Evolutionary conservation across 352 stramenopile species (phyloP).

Genomic region (Blastocystis sp.): DNA sequence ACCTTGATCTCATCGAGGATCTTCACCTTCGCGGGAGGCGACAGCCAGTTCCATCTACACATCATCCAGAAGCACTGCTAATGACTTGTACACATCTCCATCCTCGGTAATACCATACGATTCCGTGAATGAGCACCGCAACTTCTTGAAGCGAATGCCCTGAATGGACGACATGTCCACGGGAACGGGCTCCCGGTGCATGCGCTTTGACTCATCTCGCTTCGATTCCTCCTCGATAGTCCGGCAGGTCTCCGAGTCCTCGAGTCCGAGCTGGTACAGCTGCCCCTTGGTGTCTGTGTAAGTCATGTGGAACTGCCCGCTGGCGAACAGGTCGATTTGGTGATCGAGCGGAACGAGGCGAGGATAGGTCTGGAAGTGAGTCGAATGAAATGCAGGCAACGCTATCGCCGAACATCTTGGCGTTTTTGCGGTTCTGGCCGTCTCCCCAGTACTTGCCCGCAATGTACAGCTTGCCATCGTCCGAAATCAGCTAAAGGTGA

Average conservation of each 20-base stretch:
- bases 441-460: slow-evolving; percentile 64
- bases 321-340: slow-evolving; percentile 58
- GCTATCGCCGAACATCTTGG: slow-evolving; percentile 62
- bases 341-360: slow-evolving; percentile 11
- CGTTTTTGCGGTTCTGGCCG: slow-evolving; percentile 56
- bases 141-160: slow-evolving; percentile 52
- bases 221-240: slow-evolving; percentile 6
- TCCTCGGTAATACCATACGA: slow-evolving; percentile 68
- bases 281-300: slow-evolving; percentile 39
- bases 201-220: slow-evolving; percentile 60
- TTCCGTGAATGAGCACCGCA: slow-evolving; percentile 59
- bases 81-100: slow-evolving; percentile 66
- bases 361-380: slow-evolving; percentile 19
- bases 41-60: slow-evolving; percentile 66
- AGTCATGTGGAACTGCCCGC: slow-evolving; percentile 68
- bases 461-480: slow-evolving; percentile 53
- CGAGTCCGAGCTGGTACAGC: slow-evolving; percentile 58
- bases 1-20: slow-evolving; percentile 65
- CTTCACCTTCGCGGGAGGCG: slow-evolving; percentile 36
- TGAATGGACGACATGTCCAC: slow-evolving; percentile 47
- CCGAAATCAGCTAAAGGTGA: slow-evolving; percentile 53
- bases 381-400: not conserved
- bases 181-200: slow-evolving; percentile 31
- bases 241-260: slow-evolving; percentile 42
- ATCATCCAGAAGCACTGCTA: not conserved